A percentile compares a stretch with the other conserved stretches of the same genome.
These are phyloP conservation scores for Tephrocybe sp. DNA, from an alignment of 768 basidiomycete genomes.

Conservation along the genomic window DNA sequence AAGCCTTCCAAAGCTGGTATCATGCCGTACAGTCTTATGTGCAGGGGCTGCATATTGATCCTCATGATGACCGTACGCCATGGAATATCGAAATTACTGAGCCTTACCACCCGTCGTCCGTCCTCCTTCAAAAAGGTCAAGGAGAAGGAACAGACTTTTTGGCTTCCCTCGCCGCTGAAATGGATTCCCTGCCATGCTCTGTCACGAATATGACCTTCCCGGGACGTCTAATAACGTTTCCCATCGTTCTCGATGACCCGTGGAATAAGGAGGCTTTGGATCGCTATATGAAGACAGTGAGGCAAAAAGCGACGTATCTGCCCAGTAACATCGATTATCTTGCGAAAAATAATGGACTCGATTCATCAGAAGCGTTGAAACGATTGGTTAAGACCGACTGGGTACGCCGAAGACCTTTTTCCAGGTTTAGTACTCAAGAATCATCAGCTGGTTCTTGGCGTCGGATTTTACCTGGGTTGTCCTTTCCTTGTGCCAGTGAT, in stretches of 20 bases:
- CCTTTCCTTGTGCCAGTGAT: conserved; percentile 61
- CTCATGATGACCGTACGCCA: neutral
- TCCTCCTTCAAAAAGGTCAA: neutral
- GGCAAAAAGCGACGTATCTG: conserved; percentile 62
- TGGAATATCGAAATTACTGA: neutral
- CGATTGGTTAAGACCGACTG: conserved; percentile 50
- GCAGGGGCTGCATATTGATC: neutral
- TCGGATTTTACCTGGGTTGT: conserved; percentile 66
- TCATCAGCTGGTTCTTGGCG: conserved; percentile 55
- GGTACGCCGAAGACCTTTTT: conserved; percentile 28
- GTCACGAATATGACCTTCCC: conserved; percentile 43
- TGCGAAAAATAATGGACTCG: conserved; percentile 59
- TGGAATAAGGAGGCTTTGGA: conserved; percentile 56
- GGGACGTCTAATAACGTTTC: conserved; percentile 56
- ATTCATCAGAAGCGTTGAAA: conserved; percentile 39
- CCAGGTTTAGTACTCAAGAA: neutral
- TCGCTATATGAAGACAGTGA: conserved; percentile 54
- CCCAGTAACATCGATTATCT: conserved; percentile 71
- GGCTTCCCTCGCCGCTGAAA: conserved; percentile 34
- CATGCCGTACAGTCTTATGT: neutral
- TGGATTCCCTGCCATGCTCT: conserved; percentile 38
- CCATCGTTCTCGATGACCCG: conserved; percentile 61
- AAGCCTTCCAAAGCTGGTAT: neutral
- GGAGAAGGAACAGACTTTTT: conserved; percentile 33
- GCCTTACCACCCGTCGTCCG: neutral